Evolutionary conservation across 768 basidiomycete genomes (phyloP).

Genomic region (Neoboletus brunneissimus): DNA sequence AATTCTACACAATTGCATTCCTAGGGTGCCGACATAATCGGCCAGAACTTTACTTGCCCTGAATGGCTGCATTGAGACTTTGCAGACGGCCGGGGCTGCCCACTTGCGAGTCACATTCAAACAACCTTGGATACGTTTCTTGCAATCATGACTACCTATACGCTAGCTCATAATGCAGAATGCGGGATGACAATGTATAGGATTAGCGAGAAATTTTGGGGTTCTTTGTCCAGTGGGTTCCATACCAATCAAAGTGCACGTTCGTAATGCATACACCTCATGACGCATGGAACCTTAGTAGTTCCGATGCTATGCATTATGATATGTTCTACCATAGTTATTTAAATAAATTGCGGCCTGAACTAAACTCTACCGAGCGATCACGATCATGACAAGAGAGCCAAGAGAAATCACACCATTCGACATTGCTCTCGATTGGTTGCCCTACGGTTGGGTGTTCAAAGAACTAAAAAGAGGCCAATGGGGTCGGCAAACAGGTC

Average conservation of each 20-base stretch:
- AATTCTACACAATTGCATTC: not conserved
- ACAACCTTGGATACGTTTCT: not conserved
- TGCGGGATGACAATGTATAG: too few relatives aligned
- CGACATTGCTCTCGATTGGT: conserved; percentile 2
- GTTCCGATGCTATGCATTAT: not conserved
- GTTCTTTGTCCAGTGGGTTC: not conserved
- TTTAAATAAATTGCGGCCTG: not conserved
- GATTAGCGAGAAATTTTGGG: not conserved
- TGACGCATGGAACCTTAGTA: not conserved
- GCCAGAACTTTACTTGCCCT: conserved; percentile 8
- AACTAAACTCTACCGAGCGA: conserved; percentile 6
- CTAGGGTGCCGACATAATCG: not conserved
- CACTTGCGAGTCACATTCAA: not conserved
- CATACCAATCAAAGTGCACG: not conserved
- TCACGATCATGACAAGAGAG: conserved; percentile 2
- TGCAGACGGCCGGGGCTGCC: not conserved
- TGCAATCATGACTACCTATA: not conserved
- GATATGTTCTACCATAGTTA: not conserved
- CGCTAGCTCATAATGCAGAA: not conserved
- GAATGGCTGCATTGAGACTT: not conserved
- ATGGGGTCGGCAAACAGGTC: conserved; percentile 1
- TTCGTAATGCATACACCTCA: not conserved
- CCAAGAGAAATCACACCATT: not conserved
- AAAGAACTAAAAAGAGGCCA: not conserved
- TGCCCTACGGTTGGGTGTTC: not conserved